phyloP scores from a whole-genome alignment of 2,329 filamentous ascomycete species.

The Pseudogymnoascus sp. region DNA sequence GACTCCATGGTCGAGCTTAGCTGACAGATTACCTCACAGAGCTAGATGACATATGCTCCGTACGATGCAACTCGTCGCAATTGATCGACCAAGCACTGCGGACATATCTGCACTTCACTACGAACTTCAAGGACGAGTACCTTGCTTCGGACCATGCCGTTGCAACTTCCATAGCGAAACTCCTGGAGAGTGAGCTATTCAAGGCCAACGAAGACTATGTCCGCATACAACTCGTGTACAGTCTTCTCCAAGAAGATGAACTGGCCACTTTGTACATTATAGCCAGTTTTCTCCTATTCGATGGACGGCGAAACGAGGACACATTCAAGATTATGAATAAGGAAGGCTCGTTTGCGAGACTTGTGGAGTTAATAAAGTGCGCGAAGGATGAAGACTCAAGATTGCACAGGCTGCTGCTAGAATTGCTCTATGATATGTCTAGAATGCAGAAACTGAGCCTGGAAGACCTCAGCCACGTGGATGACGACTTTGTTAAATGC shows the following conservation, averaged over 20 bases:
- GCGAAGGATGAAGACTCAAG: conserved; percentile 58
- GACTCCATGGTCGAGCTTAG: neutral
- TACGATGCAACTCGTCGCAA: conserved; percentile 47
- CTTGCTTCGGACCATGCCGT: conserved; percentile 72
- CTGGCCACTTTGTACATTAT: conserved; percentile 72
- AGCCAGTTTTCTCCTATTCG: conserved; percentile 75
- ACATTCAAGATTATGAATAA: conserved; percentile 82
- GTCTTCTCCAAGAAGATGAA: conserved; percentile 84
- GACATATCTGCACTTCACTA: conserved; percentile 72
- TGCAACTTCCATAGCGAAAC: conserved; percentile 68
- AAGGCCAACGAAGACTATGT: conserved; percentile 72
- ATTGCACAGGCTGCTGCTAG: conserved; percentile 73
- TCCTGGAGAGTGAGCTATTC: conserved; percentile 72
- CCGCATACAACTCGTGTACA: conserved; percentile 85
- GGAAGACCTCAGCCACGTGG: conserved; percentile 68
- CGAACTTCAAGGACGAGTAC: conserved; percentile 67
- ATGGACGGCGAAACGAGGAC: conserved; percentile 70
- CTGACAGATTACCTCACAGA: conserved; percentile 37
- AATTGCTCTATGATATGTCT: conserved; percentile 94
- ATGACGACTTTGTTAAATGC: conserved; percentile 75
- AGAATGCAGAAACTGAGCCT: conserved; percentile 74
- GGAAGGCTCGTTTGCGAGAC: conserved; percentile 73
- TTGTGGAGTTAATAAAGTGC: conserved; percentile 71
- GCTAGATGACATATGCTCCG: conserved; percentile 57
- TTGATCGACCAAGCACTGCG: conserved; percentile 80